These are phyloP conservation scores for Dalbergia oliveri DNA, from an alignment of 306 rosid genomes.

Conservation along the genomic window DNA sequence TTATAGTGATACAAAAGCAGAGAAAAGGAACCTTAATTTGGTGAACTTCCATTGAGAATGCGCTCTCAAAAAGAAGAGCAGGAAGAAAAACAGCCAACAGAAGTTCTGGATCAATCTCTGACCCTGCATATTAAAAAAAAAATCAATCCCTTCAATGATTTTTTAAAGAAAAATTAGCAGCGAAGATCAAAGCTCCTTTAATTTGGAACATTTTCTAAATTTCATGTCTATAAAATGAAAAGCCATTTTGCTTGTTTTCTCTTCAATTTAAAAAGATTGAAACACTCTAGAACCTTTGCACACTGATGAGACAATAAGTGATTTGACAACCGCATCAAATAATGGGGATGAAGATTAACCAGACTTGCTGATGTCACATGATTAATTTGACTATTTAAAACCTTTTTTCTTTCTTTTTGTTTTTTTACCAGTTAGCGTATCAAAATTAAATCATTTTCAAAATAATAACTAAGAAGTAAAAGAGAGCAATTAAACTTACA, in stretches of 20 bases:
- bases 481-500: constrained; percentile 65
- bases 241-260: constrained; percentile 1
- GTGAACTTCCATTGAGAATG: constrained; percentile 95
- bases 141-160: constrained; percentile 32
- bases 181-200: constrained; percentile 35
- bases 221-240: constrained; percentile 8
- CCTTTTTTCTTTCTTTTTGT: constrained; percentile 20
- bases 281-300: too few species aligned
- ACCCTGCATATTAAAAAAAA: constrained; percentile 68
- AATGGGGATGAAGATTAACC: too few species aligned
- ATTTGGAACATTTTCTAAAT: constrained; percentile 12
- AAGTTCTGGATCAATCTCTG: constrained; percentile 83
- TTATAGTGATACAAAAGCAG: constrained; percentile 10
- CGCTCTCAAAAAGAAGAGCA: constrained; percentile 94
- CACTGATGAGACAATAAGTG: too few species aligned
- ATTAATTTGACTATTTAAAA: too few species aligned
- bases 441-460: constrained; percentile 12
- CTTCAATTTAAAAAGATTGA: too few species aligned
- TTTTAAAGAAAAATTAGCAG: constrained; percentile 10
- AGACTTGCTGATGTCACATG: too few species aligned
- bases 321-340: too few species aligned
- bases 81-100: constrained; percentile 96
- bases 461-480: constrained; percentile 2
- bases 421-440: not conserved
- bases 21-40: constrained; percentile 82